Percentiles rank a stretch among this genome's conserved stretches.
These are phyloP conservation scores for Phaeosphaeriaceae sp. DNA, from an alignment of 2,329 filamentous ascomycete genomes.

Conservation along the genomic window DNA sequence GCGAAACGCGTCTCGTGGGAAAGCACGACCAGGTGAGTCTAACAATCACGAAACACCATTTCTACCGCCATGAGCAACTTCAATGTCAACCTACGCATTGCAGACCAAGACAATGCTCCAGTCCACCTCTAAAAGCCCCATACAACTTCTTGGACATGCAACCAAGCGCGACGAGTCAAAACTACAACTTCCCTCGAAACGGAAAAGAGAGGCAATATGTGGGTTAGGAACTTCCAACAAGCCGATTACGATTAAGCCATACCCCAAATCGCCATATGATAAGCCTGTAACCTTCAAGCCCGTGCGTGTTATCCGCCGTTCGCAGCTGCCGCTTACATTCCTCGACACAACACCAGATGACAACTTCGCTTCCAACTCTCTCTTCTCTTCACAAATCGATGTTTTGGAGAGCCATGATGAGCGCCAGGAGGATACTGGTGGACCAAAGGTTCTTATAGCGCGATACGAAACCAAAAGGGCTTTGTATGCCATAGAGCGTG, in stretches of 20 bases:
- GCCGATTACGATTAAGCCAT: conserved; percentile 42
- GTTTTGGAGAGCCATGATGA: conserved; percentile 32
- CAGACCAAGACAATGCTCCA: conserved; percentile 42
- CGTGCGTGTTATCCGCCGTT: conserved; percentile 42
- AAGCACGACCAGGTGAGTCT: conserved; percentile 17
- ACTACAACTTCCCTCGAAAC: conserved; percentile 35
- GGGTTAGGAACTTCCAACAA: conserved; percentile 35
- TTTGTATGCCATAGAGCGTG: conserved; percentile 79
- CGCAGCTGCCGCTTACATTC: conserved; percentile 47
- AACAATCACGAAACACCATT: conserved; percentile 9
- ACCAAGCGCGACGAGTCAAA: conserved; percentile 34
- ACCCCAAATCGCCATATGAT: conserved; percentile 35
- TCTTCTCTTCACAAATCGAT: conserved; percentile 45
- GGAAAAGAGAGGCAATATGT: conserved; percentile 39
- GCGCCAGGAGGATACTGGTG: conserved; percentile 7
- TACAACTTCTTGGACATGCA: conserved; percentile 30
- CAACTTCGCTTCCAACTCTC: conserved; percentile 30
- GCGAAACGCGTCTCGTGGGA: conserved; percentile 24
- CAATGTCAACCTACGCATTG: conserved; percentile 36
- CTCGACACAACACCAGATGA: conserved; percentile 41
- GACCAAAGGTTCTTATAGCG: conserved; percentile 43
- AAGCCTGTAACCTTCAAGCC: conserved; percentile 42
- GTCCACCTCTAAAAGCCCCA: conserved; percentile 21
- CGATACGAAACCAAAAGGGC: conserved; percentile 62
- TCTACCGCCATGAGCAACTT: conserved; percentile 33